Evolutionary conservation across 805 yeast species (phyloP).

Genomic region (Wickerhamiella sergipiensis): DNA sequence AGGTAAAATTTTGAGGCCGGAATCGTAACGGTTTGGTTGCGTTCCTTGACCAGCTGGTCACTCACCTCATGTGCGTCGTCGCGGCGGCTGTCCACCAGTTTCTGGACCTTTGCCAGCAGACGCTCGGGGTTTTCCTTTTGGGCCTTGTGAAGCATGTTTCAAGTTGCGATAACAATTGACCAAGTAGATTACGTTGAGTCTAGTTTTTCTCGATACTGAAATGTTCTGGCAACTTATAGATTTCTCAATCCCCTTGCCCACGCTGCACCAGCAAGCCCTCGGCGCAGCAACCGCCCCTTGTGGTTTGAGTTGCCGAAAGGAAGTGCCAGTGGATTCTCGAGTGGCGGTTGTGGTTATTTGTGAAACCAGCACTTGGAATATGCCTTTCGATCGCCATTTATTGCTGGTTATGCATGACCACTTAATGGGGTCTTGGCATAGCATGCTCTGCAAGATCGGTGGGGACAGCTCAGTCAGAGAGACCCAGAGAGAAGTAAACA

Average conservation of each 20-base stretch:
- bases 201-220: too few relatives aligned
- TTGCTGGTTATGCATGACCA: background rate
- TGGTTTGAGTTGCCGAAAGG: background rate
- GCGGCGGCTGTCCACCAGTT: background rate
- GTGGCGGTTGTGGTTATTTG: too few relatives aligned
- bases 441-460: background rate
- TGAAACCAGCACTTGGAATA: too few relatives aligned
- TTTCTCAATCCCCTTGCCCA: background rate
- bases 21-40: conserved; percentile 2
- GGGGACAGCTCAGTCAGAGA: too few relatives aligned
- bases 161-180: background rate
- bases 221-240: background rate
- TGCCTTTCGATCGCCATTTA: background rate
- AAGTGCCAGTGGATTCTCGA: too few relatives aligned
- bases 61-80: conserved; percentile 24
- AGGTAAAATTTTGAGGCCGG: conserved; percentile 42
- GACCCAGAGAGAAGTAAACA: too few relatives aligned
- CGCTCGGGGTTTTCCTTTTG: background rate
- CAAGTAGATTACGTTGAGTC: background rate
- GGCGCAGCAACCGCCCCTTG: background rate
- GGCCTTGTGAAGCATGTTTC: background rate
- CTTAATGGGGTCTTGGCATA: background rate
- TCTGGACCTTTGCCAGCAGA: background rate
- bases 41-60: conserved; percentile 46
- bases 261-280: background rate